Base-by-base conservation (phyloP, 2,329 filamentous ascomycete species). In the Botrytis aclada region DNA sequence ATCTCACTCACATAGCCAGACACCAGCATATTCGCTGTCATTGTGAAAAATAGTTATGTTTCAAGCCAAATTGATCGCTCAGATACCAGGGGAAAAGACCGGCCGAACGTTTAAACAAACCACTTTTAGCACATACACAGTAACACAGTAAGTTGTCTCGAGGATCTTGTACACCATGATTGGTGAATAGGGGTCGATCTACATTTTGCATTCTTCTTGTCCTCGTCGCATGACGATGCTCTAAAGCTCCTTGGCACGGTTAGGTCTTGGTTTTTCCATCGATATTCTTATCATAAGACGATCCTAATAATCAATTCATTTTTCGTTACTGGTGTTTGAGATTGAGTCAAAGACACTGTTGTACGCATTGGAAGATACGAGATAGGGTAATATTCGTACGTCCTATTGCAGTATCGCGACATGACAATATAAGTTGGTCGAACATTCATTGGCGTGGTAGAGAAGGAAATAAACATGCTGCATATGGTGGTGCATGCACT, bases 131-230 rank as follows among this genome's bases (percentile, higher is more conserved):
- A 64, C 34, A 67, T 22, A 62, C 34, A 34, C n/a, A 56, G 51
- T 29, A 56, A 32, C 51, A 56, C n/a, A 64, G 43, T 12, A 54
- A 45, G 29, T 63, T 63, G 18, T 70, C 25, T 56, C 32, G 56
- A 51, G 41, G 39, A 63, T 62, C 32, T 63, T 14, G 16, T 29
- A 51, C 41, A 25, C 41, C 60, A 22, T 65, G 58, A 71, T 71
- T 71, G 58, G 69, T 65, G 41, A 71, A 25, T 56, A 65, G 60
- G 60, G 20, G 41, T 39, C 8, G 69, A 71, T 71, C 58, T 71
- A 51, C 69, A 65, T 56, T 29, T 54, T 54, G 41, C 43, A 64
- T 22, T 54, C 45, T 18, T 64, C 58, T 71, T 71, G 60, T 39
- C 34, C 41, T 63, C 47, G 43, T 54, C 58, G 58, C 69, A 71